Base-by-base conservation (phyloP, 805 yeast species). In the Phaffomyces antillensis region DNA sequence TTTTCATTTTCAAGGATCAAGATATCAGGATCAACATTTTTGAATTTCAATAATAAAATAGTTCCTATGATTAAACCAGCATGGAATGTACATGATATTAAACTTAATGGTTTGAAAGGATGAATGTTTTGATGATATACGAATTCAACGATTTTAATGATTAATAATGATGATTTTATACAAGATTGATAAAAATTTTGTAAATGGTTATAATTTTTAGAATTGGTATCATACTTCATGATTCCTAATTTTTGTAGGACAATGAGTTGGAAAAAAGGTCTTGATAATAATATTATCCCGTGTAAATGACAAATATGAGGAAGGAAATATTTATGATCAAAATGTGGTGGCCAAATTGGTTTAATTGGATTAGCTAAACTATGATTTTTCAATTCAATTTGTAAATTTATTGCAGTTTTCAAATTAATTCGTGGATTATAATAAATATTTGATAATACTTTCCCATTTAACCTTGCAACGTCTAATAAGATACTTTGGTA, bases 241-340 rank as follows among this genome's bases (percentile, higher is more conserved):
- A 56, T 37, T 1, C 52, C 52, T 10, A 58, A 40, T 28, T 55
- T 58, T 24, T 50, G 50, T 23, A 55, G 44, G 16, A 64, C 55
- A 32, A 58, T 45, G 48, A 61, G 67, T 51, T 68, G 63, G 54
- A 67, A 68, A 45, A 70, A 70, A 7, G 76, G 75, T 17, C 72
- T 57, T 34, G 71, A 57, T n/a, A 72, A 53, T 28, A 71, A 46
- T 36, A 66, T 56, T 13, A 68, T 61, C 0, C 66, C 67, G 47
- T 61, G 61, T n/a, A 70, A 52, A 36, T 69, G 66, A 12, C 61
- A 55, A 6, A 68, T 53, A 51, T 71, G 71, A 4, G 67, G 56
- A 9, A 66, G 44, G 26, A 67, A 51, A 18, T 39, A 43, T 37
- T 46, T 47, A 39, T 54, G 54, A 26, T 54, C 55, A 8, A 53